Conservation (phyloP, 225 moss, liverwort and hornwort genomes). For the Physcomitrium patens region DNA sequence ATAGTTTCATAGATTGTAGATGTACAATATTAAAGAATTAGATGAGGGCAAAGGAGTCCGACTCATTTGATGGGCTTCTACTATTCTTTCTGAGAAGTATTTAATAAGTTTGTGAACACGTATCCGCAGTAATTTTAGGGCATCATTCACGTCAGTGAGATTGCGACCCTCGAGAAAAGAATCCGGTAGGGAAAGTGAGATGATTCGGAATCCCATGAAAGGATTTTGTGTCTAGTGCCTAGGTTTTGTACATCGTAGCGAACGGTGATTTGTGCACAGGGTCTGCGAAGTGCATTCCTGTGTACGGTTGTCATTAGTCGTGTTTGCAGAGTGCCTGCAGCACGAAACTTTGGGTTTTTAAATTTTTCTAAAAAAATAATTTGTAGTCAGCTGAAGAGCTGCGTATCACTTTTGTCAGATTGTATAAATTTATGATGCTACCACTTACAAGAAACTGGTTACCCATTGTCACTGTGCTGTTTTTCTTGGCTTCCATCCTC, state of each 20-base stretch:
- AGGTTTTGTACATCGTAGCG: constrained; percentile 32
- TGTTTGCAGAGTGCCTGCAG: constrained; percentile 30
- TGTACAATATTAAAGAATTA: constrained; percentile 56
- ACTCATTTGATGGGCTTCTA: constrained; percentile 42
- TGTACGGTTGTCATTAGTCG: constrained; percentile 18
- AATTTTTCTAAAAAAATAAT: no score
- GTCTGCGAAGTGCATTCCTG: constrained; percentile 36
- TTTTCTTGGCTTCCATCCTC: constrained; percentile 5
- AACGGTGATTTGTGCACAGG: constrained; percentile 27
- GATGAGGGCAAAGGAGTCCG: constrained; percentile 40
- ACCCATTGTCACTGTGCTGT: constrained; percentile 9
- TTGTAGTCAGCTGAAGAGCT: constrained; percentile 22
- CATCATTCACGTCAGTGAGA: constrained; percentile 55
- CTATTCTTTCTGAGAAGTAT: constrained; percentile 48
- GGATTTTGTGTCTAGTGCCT: constrained; percentile 32
- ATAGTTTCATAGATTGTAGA: constrained; percentile 31
- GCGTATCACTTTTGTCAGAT: constrained; percentile 27
- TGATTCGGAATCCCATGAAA: constrained; percentile 26
- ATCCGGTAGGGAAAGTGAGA: constrained; percentile 28
- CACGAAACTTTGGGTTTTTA: constrained; percentile 27
- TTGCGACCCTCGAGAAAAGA: constrained; percentile 30
- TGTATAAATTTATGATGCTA: constrained; percentile 34
- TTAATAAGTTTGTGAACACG: constrained; percentile 31
- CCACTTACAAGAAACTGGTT: constrained; percentile 25
- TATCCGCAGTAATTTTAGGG: constrained; percentile 33